Evolutionary conservation across 2,329 filamentous ascomycete genomes (phyloP).

Genomic region (Alternaria panax): DNA sequence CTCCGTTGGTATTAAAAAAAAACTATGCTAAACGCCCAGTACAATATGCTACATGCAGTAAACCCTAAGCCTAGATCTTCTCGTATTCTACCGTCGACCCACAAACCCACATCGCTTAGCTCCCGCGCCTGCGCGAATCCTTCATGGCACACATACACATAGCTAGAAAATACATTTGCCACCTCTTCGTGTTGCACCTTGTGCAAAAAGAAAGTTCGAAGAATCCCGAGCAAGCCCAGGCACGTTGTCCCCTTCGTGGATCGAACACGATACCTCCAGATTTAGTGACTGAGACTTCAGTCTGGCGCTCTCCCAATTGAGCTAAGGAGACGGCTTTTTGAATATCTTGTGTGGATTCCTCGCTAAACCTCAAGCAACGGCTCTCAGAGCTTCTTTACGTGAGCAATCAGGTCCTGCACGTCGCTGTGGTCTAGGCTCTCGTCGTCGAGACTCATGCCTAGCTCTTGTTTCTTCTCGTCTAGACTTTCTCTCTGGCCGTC

Average conservation of each 20-base stretch:
- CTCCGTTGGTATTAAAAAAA: neutral
- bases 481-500: conserved; percentile 2
- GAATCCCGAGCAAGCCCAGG: neutral
- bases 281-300: conserved; percentile 10
- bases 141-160: neutral
- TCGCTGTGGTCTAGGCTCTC: conserved; percentile 1
- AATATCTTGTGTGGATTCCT: neutral
- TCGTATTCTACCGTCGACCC: neutral
- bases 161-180: neutral
- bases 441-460: conserved; percentile 4
- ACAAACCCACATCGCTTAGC: conserved; percentile 3
- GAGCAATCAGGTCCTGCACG: conserved; percentile 6
- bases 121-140: neutral
- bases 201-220: conserved; percentile 2
- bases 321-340: conserved; percentile 8
- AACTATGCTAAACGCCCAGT: neutral
- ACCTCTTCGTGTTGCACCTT: neutral
- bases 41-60: neutral
- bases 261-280: neutral
- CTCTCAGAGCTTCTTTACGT: conserved; percentile 2
- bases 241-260: conserved; percentile 1
- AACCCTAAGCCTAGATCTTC: neutral
- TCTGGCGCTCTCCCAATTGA: conserved; percentile 15
- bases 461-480: conserved; percentile 2
- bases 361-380: neutral